Conservation (phyloP, 495 filamentous ascomycete genomes). For the Penicillium daleae region DNA sequence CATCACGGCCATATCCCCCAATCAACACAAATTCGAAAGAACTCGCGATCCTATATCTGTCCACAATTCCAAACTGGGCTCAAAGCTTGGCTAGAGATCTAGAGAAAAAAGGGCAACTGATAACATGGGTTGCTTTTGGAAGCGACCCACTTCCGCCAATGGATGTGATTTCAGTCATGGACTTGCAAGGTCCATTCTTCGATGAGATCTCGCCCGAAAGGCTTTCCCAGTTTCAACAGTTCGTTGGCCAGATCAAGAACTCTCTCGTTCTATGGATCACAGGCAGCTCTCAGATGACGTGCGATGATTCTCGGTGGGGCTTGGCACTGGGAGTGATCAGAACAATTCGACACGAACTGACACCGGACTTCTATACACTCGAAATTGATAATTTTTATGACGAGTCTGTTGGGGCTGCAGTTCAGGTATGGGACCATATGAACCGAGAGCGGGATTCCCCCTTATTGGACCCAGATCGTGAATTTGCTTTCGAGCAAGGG, state of each 20-base stretch:
- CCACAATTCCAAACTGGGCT: background rate
- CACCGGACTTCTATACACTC: background rate
- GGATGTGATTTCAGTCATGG: background rate
- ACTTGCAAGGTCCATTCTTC: conserved; percentile 3
- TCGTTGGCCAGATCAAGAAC: background rate
- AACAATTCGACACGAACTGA: conserved; percentile 5
- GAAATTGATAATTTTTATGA: conserved; percentile 1
- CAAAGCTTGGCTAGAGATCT: background rate
- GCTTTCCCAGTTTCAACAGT: conserved; percentile 10
- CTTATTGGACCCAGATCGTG: background rate
- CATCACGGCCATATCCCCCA: background rate
- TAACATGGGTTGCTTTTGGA: background rate
- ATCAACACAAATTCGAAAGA: background rate
- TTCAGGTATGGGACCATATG: background rate
- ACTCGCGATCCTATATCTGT: background rate
- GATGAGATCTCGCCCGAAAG: background rate
- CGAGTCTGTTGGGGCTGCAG: background rate
- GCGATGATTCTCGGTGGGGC: background rate
- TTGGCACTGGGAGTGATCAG: background rate
- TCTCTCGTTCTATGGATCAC: background rate
- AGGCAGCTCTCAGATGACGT: background rate
- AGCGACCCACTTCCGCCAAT: background rate
- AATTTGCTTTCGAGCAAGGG: conserved; percentile 2
- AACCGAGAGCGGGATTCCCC: background rate
- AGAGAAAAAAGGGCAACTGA: background rate